phyloP scores from a whole-genome alignment of 202 grass and related monocot species.

The Carex arenaria region DNA sequence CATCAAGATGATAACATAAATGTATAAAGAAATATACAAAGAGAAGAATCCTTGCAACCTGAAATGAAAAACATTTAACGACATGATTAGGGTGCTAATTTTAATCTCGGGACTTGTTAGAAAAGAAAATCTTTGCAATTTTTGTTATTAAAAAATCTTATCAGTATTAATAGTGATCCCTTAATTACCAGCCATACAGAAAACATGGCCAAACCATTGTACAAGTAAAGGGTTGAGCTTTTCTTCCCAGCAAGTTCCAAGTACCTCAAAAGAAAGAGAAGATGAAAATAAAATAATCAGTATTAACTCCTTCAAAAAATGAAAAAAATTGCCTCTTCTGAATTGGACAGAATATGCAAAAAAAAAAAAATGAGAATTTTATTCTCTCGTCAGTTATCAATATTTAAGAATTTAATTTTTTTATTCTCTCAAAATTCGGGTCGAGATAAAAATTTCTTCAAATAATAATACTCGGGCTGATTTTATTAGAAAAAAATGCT shows the following conservation, averaged over 20 bases:
- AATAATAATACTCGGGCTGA: not conserved
- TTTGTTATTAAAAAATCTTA: not conserved
- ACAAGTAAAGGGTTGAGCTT: slow-evolving; percentile 45
- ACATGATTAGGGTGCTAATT: not conserved
- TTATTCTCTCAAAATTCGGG: not conserved
- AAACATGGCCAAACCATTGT: slow-evolving; percentile 71
- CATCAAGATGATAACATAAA: slow-evolving; percentile 65
- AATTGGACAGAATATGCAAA: not conserved
- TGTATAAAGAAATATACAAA: slow-evolving; percentile 74
- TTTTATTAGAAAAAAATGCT: not conserved
- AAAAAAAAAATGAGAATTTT: not conserved
- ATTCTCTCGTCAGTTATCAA: not conserved
- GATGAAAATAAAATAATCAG: slow-evolving; percentile 10
- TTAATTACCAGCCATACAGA: slow-evolving; percentile 61
- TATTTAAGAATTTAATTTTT: not conserved
- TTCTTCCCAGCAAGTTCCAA: slow-evolving; percentile 69
- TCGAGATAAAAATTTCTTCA: not conserved
- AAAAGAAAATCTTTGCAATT: not conserved
- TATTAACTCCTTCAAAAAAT: not conserved
- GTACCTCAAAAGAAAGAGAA: slow-evolving; percentile 39
- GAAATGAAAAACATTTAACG: slow-evolving; percentile 17
- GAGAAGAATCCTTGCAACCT: slow-evolving; percentile 71
- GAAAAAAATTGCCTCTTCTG: not conserved
- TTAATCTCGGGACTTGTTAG: not conserved
- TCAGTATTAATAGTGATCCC: not conserved